phyloP scores from a whole-genome alignment of 306 rosid genomes.

The Dryas drummondii region DNA sequence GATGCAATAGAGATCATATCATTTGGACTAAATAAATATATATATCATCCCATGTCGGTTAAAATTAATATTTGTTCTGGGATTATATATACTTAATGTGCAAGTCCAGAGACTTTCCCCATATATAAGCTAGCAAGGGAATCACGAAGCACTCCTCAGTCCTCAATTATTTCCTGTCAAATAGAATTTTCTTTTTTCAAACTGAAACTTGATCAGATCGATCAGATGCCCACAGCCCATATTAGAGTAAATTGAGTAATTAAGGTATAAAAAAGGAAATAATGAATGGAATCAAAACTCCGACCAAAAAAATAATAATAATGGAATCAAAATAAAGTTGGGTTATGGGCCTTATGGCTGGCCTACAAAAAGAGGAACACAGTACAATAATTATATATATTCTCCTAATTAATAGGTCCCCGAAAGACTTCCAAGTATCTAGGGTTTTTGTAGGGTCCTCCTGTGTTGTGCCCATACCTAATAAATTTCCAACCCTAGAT shows the following conservation, averaged over 20 bases:
- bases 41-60: too few relatives aligned
- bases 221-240: conserved; percentile 5
- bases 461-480: not conserved
- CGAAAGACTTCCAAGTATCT: conserved; percentile 16
- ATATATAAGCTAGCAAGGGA: too few relatives aligned
- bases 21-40: too few relatives aligned
- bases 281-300: not conserved
- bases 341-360: not conserved
- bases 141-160: too few relatives aligned
- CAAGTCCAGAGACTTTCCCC: too few relatives aligned
- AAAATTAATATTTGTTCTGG: too few relatives aligned
- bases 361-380: conserved; percentile 11
- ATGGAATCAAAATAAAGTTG: conserved; percentile 9
- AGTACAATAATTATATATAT: not conserved
- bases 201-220: not conserved
- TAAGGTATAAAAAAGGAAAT: not conserved
- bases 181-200: too few relatives aligned
- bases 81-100: too few relatives aligned
- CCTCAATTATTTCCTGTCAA: too few relatives aligned
- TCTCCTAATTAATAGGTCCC: not conserved
- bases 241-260: not conserved
- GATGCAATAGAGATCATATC: too few relatives aligned
- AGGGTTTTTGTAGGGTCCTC: not conserved
- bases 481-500: not conserved
- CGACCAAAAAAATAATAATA: not conserved